phyloP scores from a whole-genome alignment of 768 basidiomycete genomes.

The Leccinum incarnatum region DNA sequence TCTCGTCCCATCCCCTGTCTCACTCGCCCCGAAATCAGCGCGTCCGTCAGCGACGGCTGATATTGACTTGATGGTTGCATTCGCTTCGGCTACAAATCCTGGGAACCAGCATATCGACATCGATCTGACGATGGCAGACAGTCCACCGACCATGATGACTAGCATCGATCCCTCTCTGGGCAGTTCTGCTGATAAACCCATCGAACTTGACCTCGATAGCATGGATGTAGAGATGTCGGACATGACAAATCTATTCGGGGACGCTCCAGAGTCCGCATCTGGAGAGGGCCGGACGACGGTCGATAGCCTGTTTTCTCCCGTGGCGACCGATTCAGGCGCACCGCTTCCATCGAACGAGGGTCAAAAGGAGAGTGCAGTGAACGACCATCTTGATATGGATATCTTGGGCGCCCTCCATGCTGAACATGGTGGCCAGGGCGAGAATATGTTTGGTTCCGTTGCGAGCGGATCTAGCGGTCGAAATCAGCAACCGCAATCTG shows the following conservation, averaged over 20 bases:
- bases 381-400: constrained; percentile 32
- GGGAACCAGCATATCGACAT: constrained; percentile 44
- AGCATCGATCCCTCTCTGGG: constrained; percentile 41
- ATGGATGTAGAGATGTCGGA: constrained; percentile 63
- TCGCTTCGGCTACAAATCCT: constrained; percentile 39
- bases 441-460: constrained; percentile 25
- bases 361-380: constrained; percentile 16
- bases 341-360: constrained; percentile 14
- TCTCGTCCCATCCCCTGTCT: constrained; percentile 70
- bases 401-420: constrained; percentile 36
- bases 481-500: constrained; percentile 12
- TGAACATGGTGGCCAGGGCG: constrained; percentile 15
- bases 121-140: constrained; percentile 53
- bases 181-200: constrained; percentile 75
- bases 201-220: constrained; percentile 70
- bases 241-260: constrained; percentile 54
- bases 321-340: constrained; percentile 24
- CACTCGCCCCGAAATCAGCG: constrained; percentile 77
- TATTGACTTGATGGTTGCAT: constrained; percentile 65
- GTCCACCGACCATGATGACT: constrained; percentile 25
- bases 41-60: constrained; percentile 55
- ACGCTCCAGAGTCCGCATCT: constrained; percentile 36
- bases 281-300: constrained; percentile 35
- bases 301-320: constrained; percentile 54
- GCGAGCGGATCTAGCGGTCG: constrained; percentile 25